Conservation (phyloP, 208 protist genomes). For the Acanthamoeba rhysodes region DNA sequence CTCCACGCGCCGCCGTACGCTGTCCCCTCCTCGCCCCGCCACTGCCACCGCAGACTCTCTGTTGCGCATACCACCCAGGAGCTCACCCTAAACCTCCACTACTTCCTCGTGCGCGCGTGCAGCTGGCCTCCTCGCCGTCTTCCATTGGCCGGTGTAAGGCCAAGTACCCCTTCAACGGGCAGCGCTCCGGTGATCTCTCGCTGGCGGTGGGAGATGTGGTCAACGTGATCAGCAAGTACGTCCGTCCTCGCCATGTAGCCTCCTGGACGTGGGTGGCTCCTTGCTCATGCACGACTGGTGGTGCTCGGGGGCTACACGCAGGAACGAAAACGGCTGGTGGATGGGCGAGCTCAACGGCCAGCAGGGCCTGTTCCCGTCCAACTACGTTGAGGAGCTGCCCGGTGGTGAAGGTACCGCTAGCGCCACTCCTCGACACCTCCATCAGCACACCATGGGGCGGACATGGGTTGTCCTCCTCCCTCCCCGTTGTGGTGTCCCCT, state of each 20-base stretch:
- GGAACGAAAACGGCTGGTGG: conserved; percentile 51
- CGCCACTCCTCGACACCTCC: no score
- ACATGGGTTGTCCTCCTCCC: no score
- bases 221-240: background rate
- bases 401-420: no score
- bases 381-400: conserved; percentile 25
- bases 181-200: conserved; percentile 5
- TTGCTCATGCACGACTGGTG: background rate
- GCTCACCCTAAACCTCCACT: no score
- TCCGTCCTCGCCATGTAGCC: background rate
- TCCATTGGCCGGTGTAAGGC: background rate
- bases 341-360: background rate
- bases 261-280: background rate
- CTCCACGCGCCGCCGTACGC: background rate
- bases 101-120: background rate
- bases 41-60: background rate
- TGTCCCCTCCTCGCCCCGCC: background rate
- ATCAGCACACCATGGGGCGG: no score
- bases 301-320: background rate
- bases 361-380: conserved; percentile 23
- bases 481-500: no score
- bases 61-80: no score
- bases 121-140: background rate
- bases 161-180: background rate
- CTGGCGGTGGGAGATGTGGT: background rate